Base-by-base conservation (phyloP, 176 grass and related monocot genomes). In the Juncus inflexus region DNA sequence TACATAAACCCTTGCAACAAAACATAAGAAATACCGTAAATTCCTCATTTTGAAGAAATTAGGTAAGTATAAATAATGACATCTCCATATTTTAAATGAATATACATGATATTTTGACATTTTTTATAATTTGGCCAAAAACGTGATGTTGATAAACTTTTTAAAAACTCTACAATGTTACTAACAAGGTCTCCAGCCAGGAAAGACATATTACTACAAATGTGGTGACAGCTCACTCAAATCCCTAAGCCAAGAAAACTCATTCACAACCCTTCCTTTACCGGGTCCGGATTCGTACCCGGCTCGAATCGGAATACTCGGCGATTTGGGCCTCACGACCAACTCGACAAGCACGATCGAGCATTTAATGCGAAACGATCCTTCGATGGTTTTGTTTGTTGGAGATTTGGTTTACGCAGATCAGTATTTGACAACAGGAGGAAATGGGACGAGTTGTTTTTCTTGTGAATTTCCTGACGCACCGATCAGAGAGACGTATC, bases 281-380 rank as follows among this genome's bases (percentile, higher is more conserved):
- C 9, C 62, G 58, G 52, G 56, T 2, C 13, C 72, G 2, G 66
- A 61, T 6, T 47, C 10, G 3, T 91, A 86, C 78, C 92, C 87
- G 35, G 63, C 45, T 16, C 69, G 84, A 66, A 28, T 96, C 53
- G 91, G 84, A 3, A 73, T 96, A n/a, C 10, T 96, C 39, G 91
- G 84, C 15, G 91, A 96, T 70, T 74, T 96, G 5, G 91, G 91
- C 8, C 91, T 97, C 42, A 91, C 87, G 9, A 62, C 77, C n/a
- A 97, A 97, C 82, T 86, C 92, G 40, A 97, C 84, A 35, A 83
- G 77, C 16, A 97, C 92, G 36, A 42, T 97, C 9, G 87, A 91
- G 35, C 87, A 97, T 70, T 76, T 97, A 28, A 61, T 79, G 63
- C 56, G 35, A 14, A 97, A 97, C 57, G 71, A 86, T 37, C 92